Base-by-base conservation (phyloP, 1,284 basidiomycete genomes). In the Heterobasidion occidentale region DNA sequence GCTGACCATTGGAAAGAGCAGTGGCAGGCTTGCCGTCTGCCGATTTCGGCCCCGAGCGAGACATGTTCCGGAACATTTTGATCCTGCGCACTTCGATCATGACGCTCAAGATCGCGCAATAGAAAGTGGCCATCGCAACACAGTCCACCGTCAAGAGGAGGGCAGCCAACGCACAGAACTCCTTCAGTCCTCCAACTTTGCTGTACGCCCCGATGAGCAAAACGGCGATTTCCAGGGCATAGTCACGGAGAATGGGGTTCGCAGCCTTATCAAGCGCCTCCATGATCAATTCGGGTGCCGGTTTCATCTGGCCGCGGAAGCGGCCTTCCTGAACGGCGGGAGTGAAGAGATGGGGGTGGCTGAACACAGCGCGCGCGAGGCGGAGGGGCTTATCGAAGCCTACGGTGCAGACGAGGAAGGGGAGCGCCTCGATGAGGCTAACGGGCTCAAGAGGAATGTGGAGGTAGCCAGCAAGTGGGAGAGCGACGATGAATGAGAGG, bases 381-480 rank as follows among this genome's bases (percentile, higher is more conserved):
- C 92, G 83, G 58, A 95, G 88, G 0, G 95, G 96, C 72, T 99
- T 99, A 74, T 99, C 96, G 68, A 98, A 99, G 12, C 96, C 96
- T 57, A 99, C 88, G 0, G 93, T 96, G 71, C 97, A 97, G 47
- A 99, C 95, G 44, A 99, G 79, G 85, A 99, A 99, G 0, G 96
- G 96, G 1, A 99, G 79, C 0, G 96, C 95, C 71, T 99, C 97
- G 14, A 92, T 94, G 36, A 99, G 78, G 15, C 89, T 86, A 57
- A 99, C 88, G 1, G 93, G 93, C 70, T 99, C 94, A 63, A 99
- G 88, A 7, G 88, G 88, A 56, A 99, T 92, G 61, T 82, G 79
- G 59, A 97, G 77, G 50, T 88, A 79, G 69, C 91, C 86, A 2
- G 94, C 93, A 36, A 92, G 77, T 15, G 95, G 88, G 3, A 98